phyloP scores from a whole-genome alignment of 352 stramenopile species.

The Globisporangium megalacanthum region DNA sequence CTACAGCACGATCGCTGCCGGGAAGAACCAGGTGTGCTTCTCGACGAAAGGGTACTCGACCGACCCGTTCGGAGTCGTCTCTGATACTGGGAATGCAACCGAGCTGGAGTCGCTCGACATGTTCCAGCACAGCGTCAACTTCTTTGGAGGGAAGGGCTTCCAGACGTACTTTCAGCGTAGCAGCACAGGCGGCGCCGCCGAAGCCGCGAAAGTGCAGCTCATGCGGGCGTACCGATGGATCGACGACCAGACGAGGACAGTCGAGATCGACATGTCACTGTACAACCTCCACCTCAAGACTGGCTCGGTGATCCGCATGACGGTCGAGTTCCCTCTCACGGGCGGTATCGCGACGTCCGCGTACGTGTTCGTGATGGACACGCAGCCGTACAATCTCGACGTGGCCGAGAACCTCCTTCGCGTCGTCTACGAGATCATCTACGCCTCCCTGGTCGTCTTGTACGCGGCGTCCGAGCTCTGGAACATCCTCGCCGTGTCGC shows the following conservation, averaged over 20 bases:
- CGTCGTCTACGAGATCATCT: slow-evolving; percentile 39
- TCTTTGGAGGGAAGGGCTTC: slow-evolving; percentile 22
- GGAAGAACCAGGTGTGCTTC: slow-evolving; percentile 36
- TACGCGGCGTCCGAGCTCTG: slow-evolving; percentile 57
- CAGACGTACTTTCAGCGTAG: slow-evolving; percentile 61
- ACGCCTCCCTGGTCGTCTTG: slow-evolving; percentile 42
- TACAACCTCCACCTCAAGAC: slow-evolving; percentile 63
- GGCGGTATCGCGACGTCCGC: slow-evolving; percentile 38
- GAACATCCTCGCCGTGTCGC: slow-evolving; percentile 57
- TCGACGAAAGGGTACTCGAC: slow-evolving; percentile 26
- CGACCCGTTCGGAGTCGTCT: slow-evolving; percentile 27
- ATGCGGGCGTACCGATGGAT: slow-evolving; percentile 55
- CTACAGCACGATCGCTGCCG: slow-evolving; percentile 35
- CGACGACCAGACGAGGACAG: slow-evolving; percentile 49
- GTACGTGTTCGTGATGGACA: slow-evolving; percentile 45
- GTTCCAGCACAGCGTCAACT: slow-evolving; percentile 50
- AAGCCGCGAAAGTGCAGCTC: slow-evolving; percentile 16
- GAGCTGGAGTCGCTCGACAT: slow-evolving; percentile 41
- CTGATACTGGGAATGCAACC: slow-evolving; percentile 23
- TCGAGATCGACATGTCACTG: slow-evolving; percentile 48
- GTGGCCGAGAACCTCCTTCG: slow-evolving; percentile 39
- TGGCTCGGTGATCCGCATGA: slow-evolving; percentile 52
- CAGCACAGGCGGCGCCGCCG: slow-evolving; percentile 21
- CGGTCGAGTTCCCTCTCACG: slow-evolving; percentile 49
- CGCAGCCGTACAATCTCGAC: slow-evolving; percentile 64